Base-by-base conservation (phyloP, 2,329 filamentous ascomycete genomes). In the Fusarium papillatum region DNA sequence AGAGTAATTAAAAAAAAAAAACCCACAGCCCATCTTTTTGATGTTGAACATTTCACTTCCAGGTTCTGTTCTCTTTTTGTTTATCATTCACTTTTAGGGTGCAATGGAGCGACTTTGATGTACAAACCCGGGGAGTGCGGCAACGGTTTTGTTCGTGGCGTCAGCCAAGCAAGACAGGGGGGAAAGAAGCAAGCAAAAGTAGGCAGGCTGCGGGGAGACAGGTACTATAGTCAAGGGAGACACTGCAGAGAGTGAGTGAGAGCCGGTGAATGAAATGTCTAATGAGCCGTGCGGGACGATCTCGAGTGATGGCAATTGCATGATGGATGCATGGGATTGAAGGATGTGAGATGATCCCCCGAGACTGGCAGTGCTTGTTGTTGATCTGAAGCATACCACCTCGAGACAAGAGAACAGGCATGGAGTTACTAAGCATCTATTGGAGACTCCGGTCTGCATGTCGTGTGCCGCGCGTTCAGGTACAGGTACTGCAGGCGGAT, bases 401-500 rank as follows among this genome's bases (percentile, higher is more conserved):
- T 31, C 29, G 14, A 31, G 39, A 64, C 61, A 36, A 34, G 34
- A 36, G 62, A 17, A 34, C 26, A 26, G 46, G 16, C 16, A 50
- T 50, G 46, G 46, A 26, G 22, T 48, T 48, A 24, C 22, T 24
- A 48, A 17, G 43, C 43, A 48, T 48, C 7, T 16, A 50, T 50
- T 50, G 46, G 46, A 50, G 26, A 57, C 53, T 76, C 71, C 53
- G 29, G 61, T 55, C 31, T 65, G 46, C 36, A 39, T 68, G 74
- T 76, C 74, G 68, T 68, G 74, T 76, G 74, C 74, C 74, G 74
- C 74, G 68, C 74, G 65, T 76, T 74, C 74, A 76, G 64, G 70
- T 48, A 68, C 38, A 63, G 61, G 70, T 64, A 72, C 64, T 48
- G 65, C 64, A 76, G 70, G 61, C 70, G 62, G 63, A 48, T 38